phyloP scores from a whole-genome alignment of 305 asterid genomes.

The Fraxinus latifolia region DNA sequence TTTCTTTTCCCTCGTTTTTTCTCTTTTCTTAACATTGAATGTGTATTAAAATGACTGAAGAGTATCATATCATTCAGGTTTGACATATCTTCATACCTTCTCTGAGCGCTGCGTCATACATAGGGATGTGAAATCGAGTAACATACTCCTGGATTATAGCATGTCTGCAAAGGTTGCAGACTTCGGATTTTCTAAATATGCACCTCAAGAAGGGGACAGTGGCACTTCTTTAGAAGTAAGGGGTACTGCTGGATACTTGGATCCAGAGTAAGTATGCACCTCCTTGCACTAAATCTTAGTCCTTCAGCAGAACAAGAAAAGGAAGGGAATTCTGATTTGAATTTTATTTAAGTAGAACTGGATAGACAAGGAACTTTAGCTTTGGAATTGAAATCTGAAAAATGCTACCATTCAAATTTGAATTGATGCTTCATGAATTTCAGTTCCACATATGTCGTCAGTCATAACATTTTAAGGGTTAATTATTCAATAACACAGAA shows the following conservation, averaged over 20 bases:
- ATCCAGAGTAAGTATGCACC: conserved; percentile 75
- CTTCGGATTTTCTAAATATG: conserved; percentile 88
- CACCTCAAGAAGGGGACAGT: conserved; percentile 92
- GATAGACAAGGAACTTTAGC: not conserved
- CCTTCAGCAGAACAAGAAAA: not conserved
- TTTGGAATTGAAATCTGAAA: not conserved
- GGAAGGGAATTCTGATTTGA: not conserved
- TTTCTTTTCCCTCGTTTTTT: not conserved
- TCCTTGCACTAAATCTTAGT: not conserved
- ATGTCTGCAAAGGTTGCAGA: conserved; percentile 96
- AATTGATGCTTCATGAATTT: not conserved
- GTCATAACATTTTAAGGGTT: not conserved
- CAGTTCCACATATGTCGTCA: not conserved
- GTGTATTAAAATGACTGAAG: conserved; percentile 17
- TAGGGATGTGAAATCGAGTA: conserved; percentile 91
- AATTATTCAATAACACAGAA: not conserved
- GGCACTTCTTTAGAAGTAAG: conserved; percentile 82
- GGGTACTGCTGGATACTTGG: conserved; percentile 91
- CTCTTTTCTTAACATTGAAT: not conserved
- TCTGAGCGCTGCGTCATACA: conserved; percentile 77
- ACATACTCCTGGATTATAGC: conserved; percentile 85
- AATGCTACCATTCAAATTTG: conserved; percentile 2
- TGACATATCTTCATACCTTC: conserved; percentile 75
- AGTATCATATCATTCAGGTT: conserved; percentile 46
- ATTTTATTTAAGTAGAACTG: not conserved